Evolutionary conservation across 805 yeast species (phyloP), one percentile per base, ranked within the genome.

Genomic region (Kregervanrija fluxuum): DNA sequence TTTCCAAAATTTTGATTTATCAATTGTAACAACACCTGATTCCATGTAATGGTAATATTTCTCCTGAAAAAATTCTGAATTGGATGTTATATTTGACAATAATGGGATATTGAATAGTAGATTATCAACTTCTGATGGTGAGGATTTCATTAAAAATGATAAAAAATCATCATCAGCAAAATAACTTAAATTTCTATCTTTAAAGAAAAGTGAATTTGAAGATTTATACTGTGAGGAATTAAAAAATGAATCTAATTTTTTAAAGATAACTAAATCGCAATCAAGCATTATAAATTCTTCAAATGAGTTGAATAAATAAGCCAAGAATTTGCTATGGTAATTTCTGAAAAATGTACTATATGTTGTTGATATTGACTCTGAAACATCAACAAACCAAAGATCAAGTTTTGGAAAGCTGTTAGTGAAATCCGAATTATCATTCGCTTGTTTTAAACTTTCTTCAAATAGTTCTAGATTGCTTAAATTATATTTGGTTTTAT

Each of bases 251-350:
- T 46, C 45, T 11, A 66, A 61, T 2, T 71, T 64, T 33, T 67
- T 54, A 45, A 68, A 59, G n/a, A 57, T 47, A 5, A 70, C 70
- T 5, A 68, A 61, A 55, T 75, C 81, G 11, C 78, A 72, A 57
- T 77, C 81, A 44, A 77, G 49, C 36, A 77, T 52, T 38, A 77
- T 63, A 52, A 64, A 67, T 40, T 74, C 79, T 50, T 74, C 74
- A 52, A 74, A 77, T 2, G 80, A 73, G 45, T 75, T 79, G 59
- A 80, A 80, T 17, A 75, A 47, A n/a, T 74, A 68, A 1, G 85
- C 82, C 32, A 78, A 52, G 58, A 80, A 68, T 54, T 80, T 80
- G 50, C 59, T 59, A 45, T 56, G 55, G 45, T 46, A 61, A 13
- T 42, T 36, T 5, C 33, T 38, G 48, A 61, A 62, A 37, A 54